These are phyloP conservation scores for Coccomyxa subellipsoidea DNA, from an alignment of 163 green algal species.

Conservation along the genomic window DNA sequence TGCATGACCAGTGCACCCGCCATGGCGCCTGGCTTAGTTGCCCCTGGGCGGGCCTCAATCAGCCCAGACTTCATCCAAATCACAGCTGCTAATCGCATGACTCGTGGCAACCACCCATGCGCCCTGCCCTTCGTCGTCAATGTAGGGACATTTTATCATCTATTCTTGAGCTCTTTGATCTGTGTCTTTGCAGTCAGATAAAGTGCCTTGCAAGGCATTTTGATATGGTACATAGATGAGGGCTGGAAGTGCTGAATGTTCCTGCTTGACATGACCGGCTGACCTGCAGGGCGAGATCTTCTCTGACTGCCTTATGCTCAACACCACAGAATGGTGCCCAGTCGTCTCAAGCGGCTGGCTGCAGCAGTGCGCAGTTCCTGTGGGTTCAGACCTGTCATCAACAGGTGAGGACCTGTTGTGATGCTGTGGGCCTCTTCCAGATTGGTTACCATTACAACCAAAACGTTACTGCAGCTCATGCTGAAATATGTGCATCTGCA, in stretches of 20 bases:
- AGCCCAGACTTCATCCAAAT: neutral
- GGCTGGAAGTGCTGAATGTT: too few species aligned
- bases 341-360: neutral
- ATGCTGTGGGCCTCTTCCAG: too few species aligned
- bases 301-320: neutral
- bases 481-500: neutral
- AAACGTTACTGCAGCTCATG: neutral
- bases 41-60: neutral
- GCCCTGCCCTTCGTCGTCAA: neutral
- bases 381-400: neutral
- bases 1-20: neutral
- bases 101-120: neutral
- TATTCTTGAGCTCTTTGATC: neutral
- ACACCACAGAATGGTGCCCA: neutral
- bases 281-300: neutral
- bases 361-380: neutral
- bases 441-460: too few species aligned
- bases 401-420: neutral
- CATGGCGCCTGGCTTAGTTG: neutral
- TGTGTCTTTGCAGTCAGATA: too few species aligned
- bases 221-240: neutral
- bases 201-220: neutral
- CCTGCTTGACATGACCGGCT: neutral
- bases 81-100: neutral
- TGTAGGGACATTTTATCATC: neutral